phyloP scores from a whole-genome alignment of 2,329 filamentous ascomycete species.

The Lasiodiplodia gonubiensis region DNA sequence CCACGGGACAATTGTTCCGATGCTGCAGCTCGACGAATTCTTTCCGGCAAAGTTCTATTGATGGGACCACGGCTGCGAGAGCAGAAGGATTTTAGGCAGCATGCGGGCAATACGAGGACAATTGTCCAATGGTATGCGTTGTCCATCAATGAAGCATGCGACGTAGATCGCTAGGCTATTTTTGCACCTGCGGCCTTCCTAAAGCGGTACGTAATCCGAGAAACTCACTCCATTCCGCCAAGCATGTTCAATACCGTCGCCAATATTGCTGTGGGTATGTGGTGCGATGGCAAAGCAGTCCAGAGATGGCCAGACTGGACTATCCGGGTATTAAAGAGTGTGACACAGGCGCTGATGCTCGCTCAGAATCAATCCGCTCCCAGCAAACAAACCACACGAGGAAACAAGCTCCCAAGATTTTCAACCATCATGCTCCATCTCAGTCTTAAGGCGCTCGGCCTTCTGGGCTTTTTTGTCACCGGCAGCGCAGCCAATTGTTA shows the following conservation, averaged over 20 bases:
- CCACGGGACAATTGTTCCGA: too few species aligned
- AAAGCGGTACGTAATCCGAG: neutral
- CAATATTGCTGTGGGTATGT: conserved; percentile 3
- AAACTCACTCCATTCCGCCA: neutral
- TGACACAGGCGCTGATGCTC: neutral
- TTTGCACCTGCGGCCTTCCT: neutral
- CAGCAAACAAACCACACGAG: neutral
- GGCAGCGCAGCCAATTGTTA: neutral
- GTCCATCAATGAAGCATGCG: neutral
- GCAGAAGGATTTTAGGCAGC: conserved; percentile 3
- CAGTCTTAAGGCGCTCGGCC: neutral
- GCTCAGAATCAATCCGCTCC: neutral
- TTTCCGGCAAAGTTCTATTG: neutral
- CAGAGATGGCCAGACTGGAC: neutral
- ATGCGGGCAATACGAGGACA: neutral
- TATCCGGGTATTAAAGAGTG: neutral
- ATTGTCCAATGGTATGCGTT: conserved; percentile 1
- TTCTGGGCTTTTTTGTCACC: neutral
- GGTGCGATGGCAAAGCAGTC: neutral
- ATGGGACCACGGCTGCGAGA: neutral
- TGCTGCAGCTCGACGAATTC: too few species aligned
- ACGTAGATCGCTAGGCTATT: neutral
- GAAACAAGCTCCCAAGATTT: neutral
- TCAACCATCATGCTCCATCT: neutral
- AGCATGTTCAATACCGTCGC: neutral